Conservation (phyloP, 495 filamentous ascomycete species). For the Cladorrhinum samala region DNA sequence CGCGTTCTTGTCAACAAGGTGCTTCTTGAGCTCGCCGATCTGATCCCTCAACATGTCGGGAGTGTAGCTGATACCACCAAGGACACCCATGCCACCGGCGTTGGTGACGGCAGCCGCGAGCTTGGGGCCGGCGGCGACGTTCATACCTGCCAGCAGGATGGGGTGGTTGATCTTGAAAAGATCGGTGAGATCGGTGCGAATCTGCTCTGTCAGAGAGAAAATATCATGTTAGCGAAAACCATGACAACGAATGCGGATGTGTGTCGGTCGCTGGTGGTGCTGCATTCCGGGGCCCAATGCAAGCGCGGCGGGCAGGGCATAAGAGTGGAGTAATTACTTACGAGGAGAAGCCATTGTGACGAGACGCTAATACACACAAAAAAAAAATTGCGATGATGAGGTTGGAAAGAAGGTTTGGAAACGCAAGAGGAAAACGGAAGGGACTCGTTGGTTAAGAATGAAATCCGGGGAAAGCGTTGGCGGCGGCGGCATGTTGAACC, state of each 20-base stretch:
- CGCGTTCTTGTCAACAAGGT: slow-evolving; percentile 87
- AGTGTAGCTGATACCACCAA: slow-evolving; percentile 94
- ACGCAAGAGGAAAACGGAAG: slow-evolving; percentile 6
- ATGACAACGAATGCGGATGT: too few species aligned
- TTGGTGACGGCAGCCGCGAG: slow-evolving; percentile 96
- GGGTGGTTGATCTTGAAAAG: slow-evolving; percentile 97
- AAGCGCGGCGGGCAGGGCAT: too few species aligned
- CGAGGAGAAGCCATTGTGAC: slow-evolving; percentile 74
- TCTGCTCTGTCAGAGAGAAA: slow-evolving; percentile 53
- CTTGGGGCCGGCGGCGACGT: slow-evolving; percentile 95
- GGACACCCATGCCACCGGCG: slow-evolving; percentile 91
- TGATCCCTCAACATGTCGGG: slow-evolving; percentile 95
- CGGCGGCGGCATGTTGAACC: too few species aligned
- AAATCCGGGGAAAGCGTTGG: slow-evolving; percentile 9
- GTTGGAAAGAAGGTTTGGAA: slow-evolving; percentile 7
- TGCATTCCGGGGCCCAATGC: too few species aligned
- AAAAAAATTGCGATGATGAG: slow-evolving; percentile 19
- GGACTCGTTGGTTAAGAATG: background rate
- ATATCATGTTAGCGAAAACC: slow-evolving; percentile 11
- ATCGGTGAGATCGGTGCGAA: slow-evolving; percentile 86
- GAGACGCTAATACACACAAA: slow-evolving; percentile 4
- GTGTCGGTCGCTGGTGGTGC: too few species aligned
- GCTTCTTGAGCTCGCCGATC: slow-evolving; percentile 88
- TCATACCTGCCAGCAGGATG: slow-evolving; percentile 94
- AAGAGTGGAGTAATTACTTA: slow-evolving; percentile 42